Base-by-base conservation (phyloP, 176 grass and related monocot genomes). In the Eleusine indica region DNA sequence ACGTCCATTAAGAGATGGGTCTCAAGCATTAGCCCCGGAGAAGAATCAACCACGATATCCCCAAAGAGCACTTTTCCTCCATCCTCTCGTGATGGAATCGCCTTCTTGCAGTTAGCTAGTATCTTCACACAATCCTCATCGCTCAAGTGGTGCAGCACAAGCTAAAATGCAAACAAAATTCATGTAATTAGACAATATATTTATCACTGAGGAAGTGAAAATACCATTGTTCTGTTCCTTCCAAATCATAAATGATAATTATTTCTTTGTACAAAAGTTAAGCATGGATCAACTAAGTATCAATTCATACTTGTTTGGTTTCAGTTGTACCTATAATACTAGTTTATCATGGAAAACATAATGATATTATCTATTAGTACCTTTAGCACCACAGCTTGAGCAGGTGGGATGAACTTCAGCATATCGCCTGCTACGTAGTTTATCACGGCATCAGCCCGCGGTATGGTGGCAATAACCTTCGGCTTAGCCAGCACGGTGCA, bases 371-470 rank as follows among this genome's bases (percentile, higher is more conserved):
- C 5, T 15, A 32, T 14, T 47, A 25, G 19, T 66, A 81, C 79
- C 61, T 94, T 90, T 14, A 90, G 78, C 56, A 73, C 13, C 41
- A 87, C 89, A 17, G 75, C 82, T 74, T 85, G 81, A 52, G 88
- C 82, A 30, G 32, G 75, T n/a, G 91, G 91, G 61, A 93, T 81
- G 11, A 44, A 29, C 11, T 82, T 74, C 47, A 93, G 86, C 77
- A 93, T 83, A 60, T 90, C 73, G 41, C 91, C 91, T 0, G 6
- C 81, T 8, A 93, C 82, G 11, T 73, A 80, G 37, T 88, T 73
- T 3, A 93, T 49, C 0, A 32, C 21, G 9, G 49, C 80, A 11
- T 66, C 78, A 17, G 47, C 9, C 0, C 13, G 49, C 4, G 32
- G 77, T 11, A 77, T 75, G 1, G 39, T 68, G 0, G 19, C 48